Percentiles rank a stretch among this genome's conserved stretches.
Evolutionary conservation across 2,329 filamentous ascomycete genomes (phyloP).

Genomic region (Fusarium sp.): DNA sequence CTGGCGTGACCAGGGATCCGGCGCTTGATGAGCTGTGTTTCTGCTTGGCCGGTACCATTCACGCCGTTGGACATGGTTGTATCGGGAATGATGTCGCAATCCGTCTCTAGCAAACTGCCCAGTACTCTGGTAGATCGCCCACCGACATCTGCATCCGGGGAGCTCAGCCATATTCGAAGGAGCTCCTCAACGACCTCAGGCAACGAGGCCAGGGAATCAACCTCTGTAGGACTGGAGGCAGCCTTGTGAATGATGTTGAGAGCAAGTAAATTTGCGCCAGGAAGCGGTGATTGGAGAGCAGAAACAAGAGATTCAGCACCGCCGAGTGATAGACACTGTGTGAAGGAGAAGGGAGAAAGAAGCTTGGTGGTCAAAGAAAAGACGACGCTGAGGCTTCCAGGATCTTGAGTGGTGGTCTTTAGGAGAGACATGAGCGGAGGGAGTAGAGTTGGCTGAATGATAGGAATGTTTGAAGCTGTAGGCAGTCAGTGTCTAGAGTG

Average conservation of each 20-base stretch:
- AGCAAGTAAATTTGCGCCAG: constrained; percentile 66
- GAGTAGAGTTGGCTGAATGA: constrained; percentile 62
- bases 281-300: constrained; percentile 62
- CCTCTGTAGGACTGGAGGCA: constrained; percentile 56
- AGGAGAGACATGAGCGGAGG: constrained; percentile 64
- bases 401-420: constrained; percentile 60
- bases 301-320: constrained; percentile 60
- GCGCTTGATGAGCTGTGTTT: constrained; percentile 50
- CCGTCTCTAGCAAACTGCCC: constrained; percentile 63
- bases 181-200: constrained; percentile 59
- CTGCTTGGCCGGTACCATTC: constrained; percentile 41
- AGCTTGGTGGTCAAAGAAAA: constrained; percentile 65
- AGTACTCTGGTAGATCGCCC: constrained; percentile 62
- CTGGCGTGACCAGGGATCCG: constrained; percentile 58
- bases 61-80: constrained; percentile 22
- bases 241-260: constrained; percentile 67
- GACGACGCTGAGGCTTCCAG: constrained; percentile 51
- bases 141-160: constrained; percentile 63
- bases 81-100: constrained; percentile 55
- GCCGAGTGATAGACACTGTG: constrained; percentile 60
- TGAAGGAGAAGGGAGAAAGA: constrained; percentile 62
- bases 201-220: constrained; percentile 60
- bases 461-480: constrained; percentile 60
- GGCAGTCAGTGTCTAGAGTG: not conserved
- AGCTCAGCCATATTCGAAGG: constrained; percentile 62